Evolutionary conservation across 371 early-diverging fungal genomes (phyloP).

Genomic region (Mortierella sp.): DNA sequence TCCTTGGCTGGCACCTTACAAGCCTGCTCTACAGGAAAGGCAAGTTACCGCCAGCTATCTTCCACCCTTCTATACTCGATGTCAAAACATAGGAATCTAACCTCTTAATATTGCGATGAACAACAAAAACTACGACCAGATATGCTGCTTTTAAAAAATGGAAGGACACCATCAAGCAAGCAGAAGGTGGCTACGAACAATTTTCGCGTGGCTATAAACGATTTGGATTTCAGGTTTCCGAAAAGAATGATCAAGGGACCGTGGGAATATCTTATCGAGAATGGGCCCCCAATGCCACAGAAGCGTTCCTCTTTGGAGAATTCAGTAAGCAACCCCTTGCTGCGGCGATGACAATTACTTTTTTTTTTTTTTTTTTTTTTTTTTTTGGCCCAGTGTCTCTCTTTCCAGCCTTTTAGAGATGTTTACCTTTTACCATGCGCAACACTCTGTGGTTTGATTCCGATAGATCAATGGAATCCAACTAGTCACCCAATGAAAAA

Average conservation of each 20-base stretch:
- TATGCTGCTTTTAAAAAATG: conserved; percentile 69
- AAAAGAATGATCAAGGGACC: conserved; percentile 27
- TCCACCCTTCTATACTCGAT: not conserved
- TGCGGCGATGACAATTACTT: no score
- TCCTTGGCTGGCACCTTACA: conserved; percentile 78
- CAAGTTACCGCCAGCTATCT: conserved; percentile 31
- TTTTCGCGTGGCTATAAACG: conserved; percentile 85
- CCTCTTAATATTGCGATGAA: not conserved
- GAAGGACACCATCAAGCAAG: conserved; percentile 71
- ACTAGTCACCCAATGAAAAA: conserved; percentile 79
- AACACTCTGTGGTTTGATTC: not conserved
- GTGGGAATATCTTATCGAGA: conserved; percentile 85
- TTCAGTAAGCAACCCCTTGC: conserved; percentile 76
- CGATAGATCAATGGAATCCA: conserved; percentile 85
- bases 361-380: not conserved
- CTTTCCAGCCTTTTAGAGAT: no score
- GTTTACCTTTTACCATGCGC: no score
- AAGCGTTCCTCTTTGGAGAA: conserved; percentile 89
- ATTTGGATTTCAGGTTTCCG: conserved; percentile 78
- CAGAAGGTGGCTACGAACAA: conserved; percentile 79
- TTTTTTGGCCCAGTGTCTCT: no score
- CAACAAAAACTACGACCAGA: conserved; percentile 38
- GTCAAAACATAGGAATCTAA: not conserved
- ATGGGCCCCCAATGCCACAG: conserved; percentile 93
- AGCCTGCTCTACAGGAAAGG: conserved; percentile 66